Evolutionary conservation across 1,284 basidiomycete genomes (phyloP), one percentile per base, ranked within the genome.

Genomic region (Cryptococcus deneoformans): DNA sequence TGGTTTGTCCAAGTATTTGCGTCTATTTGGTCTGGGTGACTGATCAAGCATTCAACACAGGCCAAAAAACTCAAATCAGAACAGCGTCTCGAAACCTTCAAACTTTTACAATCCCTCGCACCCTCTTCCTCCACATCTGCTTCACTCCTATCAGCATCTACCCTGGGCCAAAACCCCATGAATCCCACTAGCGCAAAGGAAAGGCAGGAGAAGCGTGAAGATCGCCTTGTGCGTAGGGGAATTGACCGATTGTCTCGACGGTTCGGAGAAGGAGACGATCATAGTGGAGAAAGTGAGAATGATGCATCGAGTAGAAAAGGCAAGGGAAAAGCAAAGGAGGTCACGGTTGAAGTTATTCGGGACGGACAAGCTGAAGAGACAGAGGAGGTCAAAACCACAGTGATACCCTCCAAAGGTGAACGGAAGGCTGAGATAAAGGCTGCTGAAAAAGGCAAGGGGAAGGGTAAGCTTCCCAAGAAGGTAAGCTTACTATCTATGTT

Each of bases 201-300:
- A 46, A 86, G 95, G 69, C 88, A 88, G 0, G 85, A 89, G 48
- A 86, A 86, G 69, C 88, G 90, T 60, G 90, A 91, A 74, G 86
- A 85, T 64, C 80, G 87, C 11, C 82, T 84, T 57, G 85, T 87
- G 10, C 81, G 87, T 50, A 81, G 89, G 51, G 85, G 86, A 55
- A 86, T 86, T 81, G 82, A 71, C 63, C 83, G 84, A 67, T 79
- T 80, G 37, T 73, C 78, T 43, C 79, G 75, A 49, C 82, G 80
- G 57, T 78, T 77, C 81, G 81, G 48, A 78, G 68, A 84, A 79
- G 29, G 29, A 29, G 83, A 81, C 61, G 84, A 86, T 45, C 58
- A 61, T 43, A 58, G 77, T 77, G 44, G 80, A 82, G 57, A 40
- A 49, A 59, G 63, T 60, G 65, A 61, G 46, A 69, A 69, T 78